A percentile compares a stretch with the other conserved stretches of the same genome.
phyloP scores from a whole-genome alignment of 2,329 filamentous ascomycete species.

The Tolypocladium album region DNA sequence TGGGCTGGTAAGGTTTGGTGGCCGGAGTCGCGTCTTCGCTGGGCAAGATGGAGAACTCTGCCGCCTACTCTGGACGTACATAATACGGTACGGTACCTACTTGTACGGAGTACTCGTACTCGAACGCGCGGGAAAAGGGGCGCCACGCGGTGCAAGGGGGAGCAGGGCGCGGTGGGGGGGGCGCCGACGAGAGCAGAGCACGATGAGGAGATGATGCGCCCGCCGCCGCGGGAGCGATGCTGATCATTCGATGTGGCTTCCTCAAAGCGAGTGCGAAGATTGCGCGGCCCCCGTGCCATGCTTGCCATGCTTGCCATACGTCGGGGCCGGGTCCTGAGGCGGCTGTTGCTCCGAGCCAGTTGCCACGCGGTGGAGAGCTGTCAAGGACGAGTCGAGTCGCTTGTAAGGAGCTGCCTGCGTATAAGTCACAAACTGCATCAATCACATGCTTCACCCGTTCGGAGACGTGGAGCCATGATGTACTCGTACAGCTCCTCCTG shows the following conservation, averaged over 20 bases:
- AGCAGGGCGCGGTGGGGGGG: neutral
- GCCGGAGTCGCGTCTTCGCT: neutral
- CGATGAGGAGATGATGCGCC: neutral
- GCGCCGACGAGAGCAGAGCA: too few species aligned
- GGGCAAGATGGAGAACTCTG: neutral
- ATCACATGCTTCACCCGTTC: neutral
- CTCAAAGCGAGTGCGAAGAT: neutral
- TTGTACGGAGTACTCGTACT: too few species aligned
- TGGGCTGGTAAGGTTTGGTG: neutral
- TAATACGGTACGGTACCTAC: too few species aligned
- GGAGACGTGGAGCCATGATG: neutral
- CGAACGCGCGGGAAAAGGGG: neutral
- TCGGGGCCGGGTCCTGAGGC: neutral
- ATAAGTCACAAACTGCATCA: neutral
- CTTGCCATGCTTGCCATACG: too few species aligned
- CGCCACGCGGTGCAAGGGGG: neutral
- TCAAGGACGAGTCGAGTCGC: neutral
- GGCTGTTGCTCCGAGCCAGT: neutral
- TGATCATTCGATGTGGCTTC: slow-evolving; percentile 1
- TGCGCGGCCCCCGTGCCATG: too few species aligned
- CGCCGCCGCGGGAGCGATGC: slow-evolving; percentile 1
- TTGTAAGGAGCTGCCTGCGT: neutral
- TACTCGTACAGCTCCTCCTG: neutral
- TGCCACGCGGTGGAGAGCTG: neutral
- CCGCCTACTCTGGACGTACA: too few species aligned